phyloP scores from a whole-genome alignment of 192 early-diverging fungal genomes.

The Podila horticola region DNA sequence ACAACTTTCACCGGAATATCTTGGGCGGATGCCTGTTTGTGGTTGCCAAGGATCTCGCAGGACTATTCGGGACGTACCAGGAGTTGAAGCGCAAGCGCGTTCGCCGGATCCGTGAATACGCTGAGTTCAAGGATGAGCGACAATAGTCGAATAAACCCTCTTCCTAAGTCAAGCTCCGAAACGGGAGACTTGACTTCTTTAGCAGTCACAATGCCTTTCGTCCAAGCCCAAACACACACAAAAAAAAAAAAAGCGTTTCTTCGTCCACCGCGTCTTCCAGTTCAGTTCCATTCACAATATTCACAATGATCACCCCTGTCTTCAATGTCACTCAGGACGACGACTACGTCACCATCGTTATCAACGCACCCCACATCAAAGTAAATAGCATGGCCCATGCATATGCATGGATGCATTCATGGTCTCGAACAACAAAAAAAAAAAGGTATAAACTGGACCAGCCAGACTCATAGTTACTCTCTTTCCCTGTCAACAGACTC shows the following conservation, averaged over 20 bases:
- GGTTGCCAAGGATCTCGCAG: constrained; percentile 68
- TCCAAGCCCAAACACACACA: not conserved
- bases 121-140: constrained; percentile 46
- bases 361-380: constrained; percentile 87
- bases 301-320: constrained; percentile 90
- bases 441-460: not conserved
- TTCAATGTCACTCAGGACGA: constrained; percentile 85
- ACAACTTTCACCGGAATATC: constrained; percentile 63
- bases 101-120: constrained; percentile 48
- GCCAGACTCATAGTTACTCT: not conserved
- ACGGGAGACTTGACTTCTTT: too few relatives aligned
- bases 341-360: constrained; percentile 75
- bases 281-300: constrained; percentile 56
- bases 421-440: not conserved
- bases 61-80: constrained; percentile 67
- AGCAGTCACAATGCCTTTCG: too few relatives aligned
- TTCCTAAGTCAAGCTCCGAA: too few relatives aligned
- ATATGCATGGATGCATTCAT: not conserved
- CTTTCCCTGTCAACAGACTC: constrained; percentile 61
- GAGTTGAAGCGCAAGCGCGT: constrained; percentile 50
- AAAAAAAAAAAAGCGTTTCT: not conserved
- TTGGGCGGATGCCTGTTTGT: constrained; percentile 67
- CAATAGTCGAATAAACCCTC: not conserved
- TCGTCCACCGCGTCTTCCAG: not conserved
- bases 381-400: constrained; percentile 23